Evolutionary conservation across 768 basidiomycete genomes (phyloP).

Genomic region (Pisolithus orientalis): DNA sequence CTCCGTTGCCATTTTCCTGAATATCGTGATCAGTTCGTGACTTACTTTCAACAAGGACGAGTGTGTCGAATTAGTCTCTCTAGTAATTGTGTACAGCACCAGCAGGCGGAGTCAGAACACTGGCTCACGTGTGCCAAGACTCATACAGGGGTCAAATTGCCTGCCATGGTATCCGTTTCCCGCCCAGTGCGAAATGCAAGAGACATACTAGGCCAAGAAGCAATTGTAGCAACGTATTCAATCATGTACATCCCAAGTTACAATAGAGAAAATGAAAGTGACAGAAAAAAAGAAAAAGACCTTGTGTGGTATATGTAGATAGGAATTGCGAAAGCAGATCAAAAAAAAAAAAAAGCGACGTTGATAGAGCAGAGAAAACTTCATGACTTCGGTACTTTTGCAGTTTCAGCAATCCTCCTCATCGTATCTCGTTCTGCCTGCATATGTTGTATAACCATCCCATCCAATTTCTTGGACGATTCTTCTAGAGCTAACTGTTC

Average conservation of each 20-base stretch:
- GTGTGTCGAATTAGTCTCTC: neutral
- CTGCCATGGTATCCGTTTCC: neutral
- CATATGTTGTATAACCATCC: slow-evolving; percentile 77
- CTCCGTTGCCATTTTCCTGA: slow-evolving; percentile 15
- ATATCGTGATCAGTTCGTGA: slow-evolving; percentile 8
- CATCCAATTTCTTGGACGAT: slow-evolving; percentile 63
- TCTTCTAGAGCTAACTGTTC: slow-evolving; percentile 40
- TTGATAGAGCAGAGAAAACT: slow-evolving; percentile 12
- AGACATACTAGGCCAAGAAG: slow-evolving; percentile 10
- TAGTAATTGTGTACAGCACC: slow-evolving; percentile 3
- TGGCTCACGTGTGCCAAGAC: neutral
- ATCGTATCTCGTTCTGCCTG: slow-evolving; percentile 77
- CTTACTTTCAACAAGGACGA: slow-evolving; percentile 6
- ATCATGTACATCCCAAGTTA: slow-evolving; percentile 21
- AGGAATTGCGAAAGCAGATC: neutral
- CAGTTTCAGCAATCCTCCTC: slow-evolving; percentile 60
- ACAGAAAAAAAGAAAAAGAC: neutral
- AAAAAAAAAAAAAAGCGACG: slow-evolving; percentile 2
- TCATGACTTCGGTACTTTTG: slow-evolving; percentile 28
- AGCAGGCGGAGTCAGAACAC: slow-evolving; percentile 30
- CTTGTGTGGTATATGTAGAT: neutral
- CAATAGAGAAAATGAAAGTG: slow-evolving; percentile 11
- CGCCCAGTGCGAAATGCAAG: neutral
- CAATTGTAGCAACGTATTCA: slow-evolving; percentile 1
- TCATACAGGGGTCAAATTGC: neutral